Evolutionary conservation across 257 asterid genomes (phyloP).

Genomic region (Nicotiana obtusifolia): DNA sequence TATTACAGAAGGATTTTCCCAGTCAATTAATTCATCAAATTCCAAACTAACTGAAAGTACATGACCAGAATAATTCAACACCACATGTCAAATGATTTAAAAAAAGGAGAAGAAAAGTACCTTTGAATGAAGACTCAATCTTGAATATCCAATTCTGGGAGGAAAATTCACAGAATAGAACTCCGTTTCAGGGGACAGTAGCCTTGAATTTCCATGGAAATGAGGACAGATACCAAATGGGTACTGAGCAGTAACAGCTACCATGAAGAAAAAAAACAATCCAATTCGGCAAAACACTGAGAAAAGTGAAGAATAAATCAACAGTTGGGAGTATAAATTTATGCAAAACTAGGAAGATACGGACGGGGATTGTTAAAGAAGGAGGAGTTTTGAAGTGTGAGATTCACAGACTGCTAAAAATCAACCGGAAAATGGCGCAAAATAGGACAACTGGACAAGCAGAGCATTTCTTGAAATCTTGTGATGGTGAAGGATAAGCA

Average conservation of each 20-base stretch:
- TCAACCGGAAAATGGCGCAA: slow-evolving; percentile 6
- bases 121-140: slow-evolving; percentile 25
- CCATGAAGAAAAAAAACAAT: slow-evolving; percentile 35
- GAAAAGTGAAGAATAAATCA: background rate
- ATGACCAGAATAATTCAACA: background rate
- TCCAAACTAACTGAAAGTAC: background rate
- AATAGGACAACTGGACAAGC: slow-evolving; percentile 12
- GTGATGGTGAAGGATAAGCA: background rate
- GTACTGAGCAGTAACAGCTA: slow-evolving; percentile 32
- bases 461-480: background rate
- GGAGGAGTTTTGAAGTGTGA: background rate
- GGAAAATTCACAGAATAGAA: slow-evolving; percentile 34
- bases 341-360: background rate
- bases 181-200: slow-evolving; percentile 29
- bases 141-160: slow-evolving; percentile 30
- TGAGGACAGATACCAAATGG: slow-evolving; percentile 34
- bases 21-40: background rate
- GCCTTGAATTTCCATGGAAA: slow-evolving; percentile 31
- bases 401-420: background rate
- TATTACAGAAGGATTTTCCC: background rate
- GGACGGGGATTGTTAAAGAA: background rate
- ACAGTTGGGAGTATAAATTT: background rate
- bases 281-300: background rate
- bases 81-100: slow-evolving; percentile 26
- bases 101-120: slow-evolving; percentile 22